Base-by-base conservation (phyloP, 164 flowering plant genomes). In the Kalanchoe fedtschenkoi region DNA sequence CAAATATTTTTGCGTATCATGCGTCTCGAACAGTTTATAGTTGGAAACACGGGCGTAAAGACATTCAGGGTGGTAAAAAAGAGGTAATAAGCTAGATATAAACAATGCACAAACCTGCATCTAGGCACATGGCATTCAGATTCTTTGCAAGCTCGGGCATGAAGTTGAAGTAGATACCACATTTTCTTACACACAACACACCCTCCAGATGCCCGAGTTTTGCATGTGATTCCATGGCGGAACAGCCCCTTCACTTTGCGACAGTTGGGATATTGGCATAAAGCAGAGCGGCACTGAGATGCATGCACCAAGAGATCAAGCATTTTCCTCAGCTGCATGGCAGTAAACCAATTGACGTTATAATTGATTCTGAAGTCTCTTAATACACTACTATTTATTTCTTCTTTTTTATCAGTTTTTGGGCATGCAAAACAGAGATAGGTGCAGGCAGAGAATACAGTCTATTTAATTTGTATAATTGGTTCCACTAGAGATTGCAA, bases 301-400 rank as follows among this genome's bases (percentile, higher is more conserved):
- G 97, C 97, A 72, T 93, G 99, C 67, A 93, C 93, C 77, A 93
- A 75, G 70, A 93, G 95, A 73, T 93, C 99, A 56, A 93, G 97
- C 99, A 93, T 90, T 79, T 82, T 90, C 71, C 91, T 75, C 8
- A 90, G 93, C 99, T 93, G 88, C 73, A 80, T 62, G 13, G 59
- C 14, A 42, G 34, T 3, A 30, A 58, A 11, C 30, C 46, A 63
- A 67, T 14, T 34, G 62, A 15, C 61, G 47, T 30, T 64, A 26
- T 15, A 65, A 29, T n/a, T n/a, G n/a, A n/a, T n/a, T n/a, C n/a
- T n/a, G n/a, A n/a, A n/a, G n/a, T n/a, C n/a, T n/a, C n/a, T n/a
- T n/a, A n/a, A n/a, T n/a, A n/a, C n/a, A n/a, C n/a, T n/a, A n/a
- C n/a, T n/a, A n/a, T n/a, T n/a, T n/a, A n/a, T n/a, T n/a, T n/a